Percentiles rank a stretch among this genome's conserved stretches.
Evolutionary conservation across 257 asterid genomes (phyloP).

Genomic region (Rauvolfia tetraphylla): DNA sequence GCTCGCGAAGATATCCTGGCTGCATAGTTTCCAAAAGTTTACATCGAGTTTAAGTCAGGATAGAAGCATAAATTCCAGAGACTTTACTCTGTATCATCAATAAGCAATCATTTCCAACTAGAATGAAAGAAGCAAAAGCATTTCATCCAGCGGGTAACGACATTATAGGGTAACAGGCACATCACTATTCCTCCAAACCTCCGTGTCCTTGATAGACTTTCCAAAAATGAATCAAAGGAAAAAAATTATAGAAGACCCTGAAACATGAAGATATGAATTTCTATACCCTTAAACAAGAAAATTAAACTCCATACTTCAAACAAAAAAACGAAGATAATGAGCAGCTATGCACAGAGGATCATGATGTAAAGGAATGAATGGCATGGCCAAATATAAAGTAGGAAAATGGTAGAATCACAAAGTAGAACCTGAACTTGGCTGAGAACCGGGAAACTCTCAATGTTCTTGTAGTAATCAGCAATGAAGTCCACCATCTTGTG

Average conservation of each 20-base stretch:
- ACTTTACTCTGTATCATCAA: not conserved
- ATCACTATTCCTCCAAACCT: no score
- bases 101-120: not conserved
- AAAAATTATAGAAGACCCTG: no score
- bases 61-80: not conserved
- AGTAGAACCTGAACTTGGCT: constrained; percentile 88
- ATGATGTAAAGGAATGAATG: not conserved
- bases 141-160: not conserved
- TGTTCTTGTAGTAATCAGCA: constrained; percentile 86
- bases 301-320: not conserved
- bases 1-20: constrained; percentile 94
- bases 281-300: not conserved
- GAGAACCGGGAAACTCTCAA: constrained; percentile 77
- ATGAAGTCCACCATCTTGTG: constrained; percentile 96
- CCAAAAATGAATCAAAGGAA: not conserved
- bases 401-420: not conserved
- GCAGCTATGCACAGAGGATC: not conserved
- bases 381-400: not conserved
- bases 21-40: constrained; percentile 25
- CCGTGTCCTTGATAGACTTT: not conserved
- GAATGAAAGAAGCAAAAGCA: not conserved
- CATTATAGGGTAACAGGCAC: not conserved
- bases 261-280: not conserved
- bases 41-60: not conserved
- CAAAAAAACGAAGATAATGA: not conserved